These are phyloP conservation scores for Cyclotella baltica DNA, from an alignment of 108 stramenopile genomes.

Conservation along the genomic window DNA sequence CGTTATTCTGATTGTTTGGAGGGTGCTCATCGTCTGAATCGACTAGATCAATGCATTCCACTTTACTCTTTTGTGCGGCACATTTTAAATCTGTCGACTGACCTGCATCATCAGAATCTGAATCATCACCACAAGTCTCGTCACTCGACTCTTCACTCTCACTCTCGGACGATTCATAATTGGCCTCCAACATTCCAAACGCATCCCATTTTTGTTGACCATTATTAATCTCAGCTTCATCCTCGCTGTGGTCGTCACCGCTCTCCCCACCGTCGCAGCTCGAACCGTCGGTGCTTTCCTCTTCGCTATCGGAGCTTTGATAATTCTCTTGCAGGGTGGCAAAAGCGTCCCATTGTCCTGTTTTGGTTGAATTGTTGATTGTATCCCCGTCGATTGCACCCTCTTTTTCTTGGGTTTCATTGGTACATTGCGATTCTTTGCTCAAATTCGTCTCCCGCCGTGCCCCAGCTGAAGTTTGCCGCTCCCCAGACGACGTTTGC, in stretches of 20 bases:
- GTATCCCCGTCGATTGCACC: neutral
- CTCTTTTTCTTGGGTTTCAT: too few relatives aligned
- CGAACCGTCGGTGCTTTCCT: neutral
- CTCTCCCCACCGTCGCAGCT: neutral
- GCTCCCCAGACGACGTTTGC: too few relatives aligned
- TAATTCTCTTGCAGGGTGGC: conserved; percentile 7
- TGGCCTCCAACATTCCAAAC: neutral
- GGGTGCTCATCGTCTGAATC: conserved; percentile 9
- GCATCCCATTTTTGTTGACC: conserved; percentile 2
- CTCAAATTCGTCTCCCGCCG: too few relatives aligned
- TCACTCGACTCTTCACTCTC: neutral
- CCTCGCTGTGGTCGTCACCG: neutral
- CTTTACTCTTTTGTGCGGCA: neutral
- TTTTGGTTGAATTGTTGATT: too few relatives aligned
- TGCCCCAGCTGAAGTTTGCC: too few relatives aligned
- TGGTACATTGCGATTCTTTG: too few relatives aligned
- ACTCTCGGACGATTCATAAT: conserved; percentile 1
- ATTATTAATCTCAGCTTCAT: neutral
- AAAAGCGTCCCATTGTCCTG: conserved; percentile 19
- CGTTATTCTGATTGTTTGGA: too few relatives aligned
- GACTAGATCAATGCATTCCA: conserved; percentile 14
- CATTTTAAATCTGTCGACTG: neutral
- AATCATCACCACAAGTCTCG: neutral
- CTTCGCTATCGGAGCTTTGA: conserved; percentile 3
- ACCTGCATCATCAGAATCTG: neutral